phyloP scores from a whole-genome alignment of 2,329 filamentous ascomycete genomes.

The Alternaria gansuensis region DNA sequence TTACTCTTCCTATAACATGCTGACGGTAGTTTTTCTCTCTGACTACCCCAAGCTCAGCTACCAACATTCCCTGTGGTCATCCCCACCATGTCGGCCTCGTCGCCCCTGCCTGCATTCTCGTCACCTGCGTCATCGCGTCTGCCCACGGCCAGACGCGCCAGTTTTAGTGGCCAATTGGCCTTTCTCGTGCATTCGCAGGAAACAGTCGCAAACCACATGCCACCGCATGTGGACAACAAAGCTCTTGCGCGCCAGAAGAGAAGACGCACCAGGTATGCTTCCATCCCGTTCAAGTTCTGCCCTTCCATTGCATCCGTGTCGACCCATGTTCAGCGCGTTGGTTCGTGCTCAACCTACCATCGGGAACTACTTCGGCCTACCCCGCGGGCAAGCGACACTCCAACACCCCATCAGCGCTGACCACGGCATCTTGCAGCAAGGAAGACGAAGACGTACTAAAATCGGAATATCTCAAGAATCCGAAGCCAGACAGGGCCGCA shows the following conservation, averaged over 20 bases:
- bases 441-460: constrained; percentile 91
- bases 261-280: constrained; percentile 66
- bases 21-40: constrained; percentile 23
- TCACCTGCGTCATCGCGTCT: constrained; percentile 34
- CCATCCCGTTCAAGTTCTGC: constrained; percentile 19
- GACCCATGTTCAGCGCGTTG: constrained; percentile 42
- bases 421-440: constrained; percentile 45
- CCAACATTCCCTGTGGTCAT: constrained; percentile 1
- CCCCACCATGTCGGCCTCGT: constrained; percentile 35
- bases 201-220: constrained; percentile 64
- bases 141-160: constrained; percentile 38
- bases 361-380: constrained; percentile 32
- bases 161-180: constrained; percentile 54
- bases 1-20: constrained; percentile 24
- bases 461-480: constrained; percentile 81
- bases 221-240: constrained; percentile 68
- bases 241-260: constrained; percentile 68
- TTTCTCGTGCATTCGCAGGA: constrained; percentile 69
- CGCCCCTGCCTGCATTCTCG: constrained; percentile 40
- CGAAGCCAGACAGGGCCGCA: constrained; percentile 90
- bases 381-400: constrained; percentile 32
- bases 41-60: neutral
- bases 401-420: constrained; percentile 41
- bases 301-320: constrained; percentile 29
- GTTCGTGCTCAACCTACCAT: constrained; percentile 36